Evolutionary conservation across 495 filamentous ascomycete species (phyloP), one percentile per base, ranked within the genome.

Genomic region (Aspergillus baeticus): DNA sequence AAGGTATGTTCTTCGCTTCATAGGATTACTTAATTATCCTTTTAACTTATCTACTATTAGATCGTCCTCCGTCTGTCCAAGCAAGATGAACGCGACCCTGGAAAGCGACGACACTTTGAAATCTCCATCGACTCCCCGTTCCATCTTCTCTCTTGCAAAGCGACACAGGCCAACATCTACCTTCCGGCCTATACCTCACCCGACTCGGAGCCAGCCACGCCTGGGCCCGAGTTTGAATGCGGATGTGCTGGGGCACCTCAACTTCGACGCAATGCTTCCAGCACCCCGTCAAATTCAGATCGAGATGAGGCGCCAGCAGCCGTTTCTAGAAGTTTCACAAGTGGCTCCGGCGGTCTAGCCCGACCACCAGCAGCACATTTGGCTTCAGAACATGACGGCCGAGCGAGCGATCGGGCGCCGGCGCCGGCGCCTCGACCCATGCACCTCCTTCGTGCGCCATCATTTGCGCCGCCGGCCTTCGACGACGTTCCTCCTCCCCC

Each of bases 101-200:
- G 77, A 5, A 94, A 92, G 51, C 84, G 94, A 44, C 84, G 94
- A 21, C 95, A 98, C 68, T 98, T 98, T 57, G 94, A 98, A 68
- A 98, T 98, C 60, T 97, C 94, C 55, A 98, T 98, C 61, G 94
- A 98, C 73, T 96, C 91, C 13, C 94, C 94, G 8, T 95, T 98
- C 67, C 92, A 96, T 59, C 88, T 97, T 35, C 88, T 98, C 20
- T 93, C 91, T 57, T 98, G 94, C 73, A 91, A 85, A 45, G 94
- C 95, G 8, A 94, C 92, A 1, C 87, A 92, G 66, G 90, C 90
- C 20, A 97, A 98, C 70, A 94, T 89, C 17, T 83, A 85, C 23
- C 83, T 98, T 13, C 94, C 94, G 1, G 88, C 89, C 17, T 98
- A 98, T 63, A 85, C 83, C 21, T 81, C 82, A 15, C 81, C 84